These are phyloP conservation scores for Neurospora intermedia DNA, from an alignment of 495 filamentous ascomycete species.

Conservation along the genomic window DNA sequence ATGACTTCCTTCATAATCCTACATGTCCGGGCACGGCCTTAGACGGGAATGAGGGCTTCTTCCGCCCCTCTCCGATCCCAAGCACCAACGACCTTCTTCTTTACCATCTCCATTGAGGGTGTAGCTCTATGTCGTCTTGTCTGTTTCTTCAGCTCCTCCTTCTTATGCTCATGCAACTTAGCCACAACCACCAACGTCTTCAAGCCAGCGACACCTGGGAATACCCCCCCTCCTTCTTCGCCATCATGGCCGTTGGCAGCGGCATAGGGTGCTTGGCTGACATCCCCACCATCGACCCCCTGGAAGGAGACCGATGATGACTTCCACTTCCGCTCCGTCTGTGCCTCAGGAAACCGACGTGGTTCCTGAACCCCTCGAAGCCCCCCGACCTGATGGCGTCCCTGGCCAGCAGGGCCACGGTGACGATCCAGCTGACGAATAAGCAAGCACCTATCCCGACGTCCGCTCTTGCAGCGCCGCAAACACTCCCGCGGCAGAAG, in stretches of 20 bases:
- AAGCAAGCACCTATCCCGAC: slow-evolving; percentile 35
- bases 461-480: slow-evolving; percentile 36
- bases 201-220: neutral
- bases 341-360: neutral
- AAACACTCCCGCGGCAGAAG: slow-evolving; percentile 42
- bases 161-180: neutral
- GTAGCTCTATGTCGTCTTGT: neutral
- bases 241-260: neutral
- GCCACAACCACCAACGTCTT: neutral
- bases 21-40: neutral
- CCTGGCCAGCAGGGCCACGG: slow-evolving; percentile 22
- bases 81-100: slow-evolving; percentile 2
- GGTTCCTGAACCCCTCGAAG: neutral
- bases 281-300: neutral
- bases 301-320: neutral
- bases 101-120: slow-evolving; percentile 2
- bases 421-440: slow-evolving; percentile 34
- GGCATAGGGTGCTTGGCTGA: neutral
- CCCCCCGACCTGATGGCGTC: slow-evolving; percentile 29
- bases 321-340: neutral
- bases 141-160: neutral
- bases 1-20: neutral
- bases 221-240: neutral
- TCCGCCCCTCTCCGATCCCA: slow-evolving; percentile 1
- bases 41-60: neutral